Conservation (phyloP, 768 basidiomycete genomes). For the Podaxis pistillaris region DNA sequence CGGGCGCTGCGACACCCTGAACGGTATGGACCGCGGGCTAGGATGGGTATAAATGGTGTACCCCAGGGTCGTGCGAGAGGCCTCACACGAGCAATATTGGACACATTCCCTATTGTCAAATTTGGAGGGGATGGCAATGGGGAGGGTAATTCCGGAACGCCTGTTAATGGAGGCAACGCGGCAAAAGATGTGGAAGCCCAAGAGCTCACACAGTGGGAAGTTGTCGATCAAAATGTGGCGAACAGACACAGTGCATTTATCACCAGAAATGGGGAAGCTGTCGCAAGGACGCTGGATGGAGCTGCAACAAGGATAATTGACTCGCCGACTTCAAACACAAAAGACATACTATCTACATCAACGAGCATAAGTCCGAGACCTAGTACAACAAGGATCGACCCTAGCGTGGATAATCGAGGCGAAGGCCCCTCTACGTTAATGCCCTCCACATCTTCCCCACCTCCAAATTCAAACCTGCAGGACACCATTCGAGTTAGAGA, state of each 20-base stretch:
- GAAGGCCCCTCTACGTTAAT: constrained; percentile 14
- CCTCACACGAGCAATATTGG: constrained; percentile 87
- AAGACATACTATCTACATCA: not conserved
- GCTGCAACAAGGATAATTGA: not conserved
- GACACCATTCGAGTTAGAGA: constrained; percentile 21
- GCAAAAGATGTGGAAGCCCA: constrained; percentile 29
- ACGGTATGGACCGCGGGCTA: constrained; percentile 77
- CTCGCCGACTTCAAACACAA: not conserved
- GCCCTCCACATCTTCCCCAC: not conserved
- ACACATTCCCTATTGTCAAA: constrained; percentile 94
- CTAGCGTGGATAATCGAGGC: constrained; percentile 15
- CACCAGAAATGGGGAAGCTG: not conserved
- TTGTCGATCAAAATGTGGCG: constrained; percentile 7
- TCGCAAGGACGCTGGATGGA: not conserved
- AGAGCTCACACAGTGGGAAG: constrained; percentile 22
- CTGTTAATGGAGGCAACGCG: not conserved
- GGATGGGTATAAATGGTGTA: constrained; percentile 35
- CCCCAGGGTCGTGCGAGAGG: constrained; percentile 75
- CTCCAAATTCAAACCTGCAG: constrained; percentile 6
- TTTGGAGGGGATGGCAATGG: constrained; percentile 44
- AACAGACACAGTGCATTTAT: not conserved
- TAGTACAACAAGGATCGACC: not conserved
- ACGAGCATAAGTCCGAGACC: not conserved
- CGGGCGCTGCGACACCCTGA: constrained; percentile 87
- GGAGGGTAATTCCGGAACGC: not conserved